Conservation (phyloP, 148 eudicot species). For the Camellia sinensis region DNA sequence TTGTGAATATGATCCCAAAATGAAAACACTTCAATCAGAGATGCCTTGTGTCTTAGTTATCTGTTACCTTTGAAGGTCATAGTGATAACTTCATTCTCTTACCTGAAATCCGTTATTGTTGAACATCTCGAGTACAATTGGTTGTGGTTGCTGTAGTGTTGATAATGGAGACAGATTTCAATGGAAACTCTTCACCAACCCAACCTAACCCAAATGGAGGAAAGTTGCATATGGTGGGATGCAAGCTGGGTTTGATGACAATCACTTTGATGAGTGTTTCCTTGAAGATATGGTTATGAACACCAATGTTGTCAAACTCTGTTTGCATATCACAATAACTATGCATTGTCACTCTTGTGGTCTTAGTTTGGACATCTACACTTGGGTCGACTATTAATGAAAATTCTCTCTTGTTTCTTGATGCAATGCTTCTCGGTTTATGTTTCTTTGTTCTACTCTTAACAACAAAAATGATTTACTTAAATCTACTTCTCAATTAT, state of each 20-base stretch:
- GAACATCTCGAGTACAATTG: background rate
- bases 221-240: constrained; percentile 97
- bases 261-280: constrained; percentile 85
- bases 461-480: constrained; percentile 62
- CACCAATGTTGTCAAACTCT: constrained; percentile 82
- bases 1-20: background rate
- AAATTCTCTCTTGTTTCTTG: constrained; percentile 71
- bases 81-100: background rate
- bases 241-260: constrained; percentile 94
- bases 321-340: constrained; percentile 87
- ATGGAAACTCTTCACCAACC: constrained; percentile 22
- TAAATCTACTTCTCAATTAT: constrained; percentile 46
- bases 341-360: constrained; percentile 82
- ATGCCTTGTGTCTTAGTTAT: background rate
- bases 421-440: constrained; percentile 53
- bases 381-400: constrained; percentile 57
- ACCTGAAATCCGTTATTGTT: background rate
- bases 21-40: background rate
- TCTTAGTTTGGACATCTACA: constrained; percentile 82
- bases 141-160: background rate
- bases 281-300: constrained; percentile 92
- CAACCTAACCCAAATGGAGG: constrained; percentile 59
- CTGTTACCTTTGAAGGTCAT: background rate
- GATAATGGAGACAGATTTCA: constrained; percentile 28
- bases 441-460: constrained; percentile 67